Percentiles rank a stretch among this genome's conserved stretches.
Evolutionary conservation across 495 filamentous ascomycete species (phyloP).

Genomic region (Xylaria telfairii): DNA sequence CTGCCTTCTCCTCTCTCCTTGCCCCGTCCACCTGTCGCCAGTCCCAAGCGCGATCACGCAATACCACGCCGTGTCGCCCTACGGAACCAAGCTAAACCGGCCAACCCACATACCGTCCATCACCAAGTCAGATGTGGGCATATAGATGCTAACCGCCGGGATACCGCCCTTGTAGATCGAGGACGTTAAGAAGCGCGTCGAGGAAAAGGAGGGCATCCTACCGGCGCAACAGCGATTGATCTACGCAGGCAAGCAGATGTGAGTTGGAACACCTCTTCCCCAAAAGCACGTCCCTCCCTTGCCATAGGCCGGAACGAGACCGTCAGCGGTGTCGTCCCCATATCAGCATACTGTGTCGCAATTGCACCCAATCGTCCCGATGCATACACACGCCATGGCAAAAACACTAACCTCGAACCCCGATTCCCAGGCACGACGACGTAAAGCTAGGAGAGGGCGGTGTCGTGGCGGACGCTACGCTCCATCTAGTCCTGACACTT

Average conservation of each 20-base stretch:
- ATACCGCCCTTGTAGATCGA: constrained; percentile 65
- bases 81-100: neutral
- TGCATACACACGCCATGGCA: neutral
- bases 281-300: neutral
- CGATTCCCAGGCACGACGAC: constrained; percentile 76
- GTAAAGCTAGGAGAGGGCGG: constrained; percentile 70
- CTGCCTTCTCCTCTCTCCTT: neutral
- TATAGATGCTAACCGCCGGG: constrained; percentile 14
- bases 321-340: neutral
- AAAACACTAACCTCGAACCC: constrained; percentile 19
- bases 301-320: neutral
- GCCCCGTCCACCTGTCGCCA: neutral
- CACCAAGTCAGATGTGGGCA: neutral
- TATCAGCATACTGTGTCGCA: neutral
- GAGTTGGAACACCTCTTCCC: constrained; percentile 34
- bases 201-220: constrained; percentile 98
- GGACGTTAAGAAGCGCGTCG: constrained; percentile 96
- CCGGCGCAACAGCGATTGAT: constrained; percentile 97
- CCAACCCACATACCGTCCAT: neutral
- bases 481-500: constrained; percentile 94
- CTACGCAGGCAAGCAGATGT: constrained; percentile 98
- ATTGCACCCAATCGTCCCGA: neutral
- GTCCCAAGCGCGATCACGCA: neutral
- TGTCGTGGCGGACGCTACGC: constrained; percentile 90
- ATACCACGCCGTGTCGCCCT: neutral